Conservation (phyloP, 2,329 filamentous ascomycete species). For the Raffaelea ambrosiae region DNA sequence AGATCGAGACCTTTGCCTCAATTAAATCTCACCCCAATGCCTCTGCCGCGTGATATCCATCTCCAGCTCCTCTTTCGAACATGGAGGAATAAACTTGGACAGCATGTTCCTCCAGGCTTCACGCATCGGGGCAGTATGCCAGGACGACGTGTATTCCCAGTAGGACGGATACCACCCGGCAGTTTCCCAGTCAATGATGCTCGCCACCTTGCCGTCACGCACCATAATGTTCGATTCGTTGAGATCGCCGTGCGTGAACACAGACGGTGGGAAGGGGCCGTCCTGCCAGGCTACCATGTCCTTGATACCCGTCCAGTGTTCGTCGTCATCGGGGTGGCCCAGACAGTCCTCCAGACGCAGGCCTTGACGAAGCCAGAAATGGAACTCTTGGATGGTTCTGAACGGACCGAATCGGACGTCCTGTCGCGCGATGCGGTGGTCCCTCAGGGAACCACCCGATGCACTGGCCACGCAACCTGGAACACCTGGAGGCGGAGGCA, state of each 20-base stretch:
- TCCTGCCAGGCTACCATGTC: background rate
- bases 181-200: slow-evolving; percentile 39
- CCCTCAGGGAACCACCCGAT: background rate
- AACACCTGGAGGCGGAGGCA: background rate
- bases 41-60: background rate
- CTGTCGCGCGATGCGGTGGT: background rate
- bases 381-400: background rate
- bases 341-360: background rate
- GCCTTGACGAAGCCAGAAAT: background rate
- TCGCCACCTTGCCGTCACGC: slow-evolving; percentile 27
- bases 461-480: too few species aligned
- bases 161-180: slow-evolving; percentile 36
- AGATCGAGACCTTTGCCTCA: slow-evolving; percentile 24
- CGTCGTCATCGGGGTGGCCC: too few species aligned
- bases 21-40: too few species aligned
- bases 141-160: slow-evolving; percentile 23
- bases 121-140: background rate
- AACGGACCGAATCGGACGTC: slow-evolving; percentile 2
- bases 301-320: background rate
- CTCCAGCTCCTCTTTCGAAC: background rate
- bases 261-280: background rate
- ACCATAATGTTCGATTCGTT: slow-evolving; percentile 36
- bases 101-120: background rate
- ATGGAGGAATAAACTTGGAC: background rate
- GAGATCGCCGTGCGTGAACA: slow-evolving; percentile 52